A percentile compares a stretch with the other conserved stretches of the same genome.
phyloP scores from a whole-genome alignment of 2,329 filamentous ascomycete species.

The Hawksworthiomyces lignivorus region DNA sequence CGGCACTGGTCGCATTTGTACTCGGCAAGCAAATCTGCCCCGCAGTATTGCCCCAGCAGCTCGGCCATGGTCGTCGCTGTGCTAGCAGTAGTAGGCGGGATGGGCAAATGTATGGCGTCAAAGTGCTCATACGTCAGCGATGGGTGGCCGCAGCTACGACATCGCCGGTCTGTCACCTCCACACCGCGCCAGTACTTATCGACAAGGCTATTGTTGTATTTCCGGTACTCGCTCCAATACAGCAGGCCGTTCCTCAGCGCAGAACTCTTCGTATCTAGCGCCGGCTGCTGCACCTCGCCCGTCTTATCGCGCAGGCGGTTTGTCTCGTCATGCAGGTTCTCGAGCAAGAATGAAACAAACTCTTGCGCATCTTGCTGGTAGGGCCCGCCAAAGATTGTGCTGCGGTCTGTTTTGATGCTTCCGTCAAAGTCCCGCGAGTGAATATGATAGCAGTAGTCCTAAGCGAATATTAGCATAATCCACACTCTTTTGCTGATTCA shows the following conservation, averaged over 20 bases:
- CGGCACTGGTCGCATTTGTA: conserved; percentile 73
- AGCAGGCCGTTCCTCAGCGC: conserved; percentile 53
- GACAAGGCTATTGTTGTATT: conserved; percentile 66
- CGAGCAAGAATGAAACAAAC: conserved; percentile 75
- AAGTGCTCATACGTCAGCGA: conserved; percentile 36
- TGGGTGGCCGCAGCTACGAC: conserved; percentile 48
- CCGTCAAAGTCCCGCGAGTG: conserved; percentile 33
- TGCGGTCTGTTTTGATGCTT: conserved; percentile 17
- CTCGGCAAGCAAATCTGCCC: conserved; percentile 58
- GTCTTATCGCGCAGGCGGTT: conserved; percentile 49
- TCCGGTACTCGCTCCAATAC: conserved; percentile 66
- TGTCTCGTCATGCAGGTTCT: conserved; percentile 78
- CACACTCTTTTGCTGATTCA: no score
- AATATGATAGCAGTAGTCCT: conserved; percentile 59
- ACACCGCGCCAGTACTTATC: conserved; percentile 74
- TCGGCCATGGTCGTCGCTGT: conserved; percentile 39
- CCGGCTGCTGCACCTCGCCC: conserved; percentile 17
- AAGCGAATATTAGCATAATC: background rate
- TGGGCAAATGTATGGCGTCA: conserved; percentile 46
- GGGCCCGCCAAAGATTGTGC: conserved; percentile 59
- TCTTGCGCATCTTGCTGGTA: conserved; percentile 89
- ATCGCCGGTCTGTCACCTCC: conserved; percentile 64
- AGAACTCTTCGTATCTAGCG: conserved; percentile 20
- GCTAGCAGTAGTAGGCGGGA: conserved; percentile 21
- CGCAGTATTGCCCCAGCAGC: conserved; percentile 62